These are phyloP conservation scores for Vigna mungo DNA, from an alignment of 306 rosid genomes.

Conservation along the genomic window DNA sequence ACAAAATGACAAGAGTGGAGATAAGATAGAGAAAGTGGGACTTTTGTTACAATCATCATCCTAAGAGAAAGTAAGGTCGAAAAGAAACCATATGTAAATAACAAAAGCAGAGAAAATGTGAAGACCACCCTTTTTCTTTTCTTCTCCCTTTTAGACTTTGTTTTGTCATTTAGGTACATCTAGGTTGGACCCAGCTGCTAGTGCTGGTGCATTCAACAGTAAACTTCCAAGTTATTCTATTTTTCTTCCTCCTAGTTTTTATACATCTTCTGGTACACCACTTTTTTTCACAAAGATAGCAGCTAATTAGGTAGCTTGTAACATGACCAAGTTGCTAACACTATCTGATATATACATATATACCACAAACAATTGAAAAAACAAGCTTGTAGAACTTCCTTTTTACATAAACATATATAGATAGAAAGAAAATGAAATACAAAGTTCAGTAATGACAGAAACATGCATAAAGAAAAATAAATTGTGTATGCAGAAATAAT, in stretches of 20 bases:
- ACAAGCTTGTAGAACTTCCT: neutral
- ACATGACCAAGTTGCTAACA: conserved; percentile 36
- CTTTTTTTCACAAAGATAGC: conserved; percentile 41
- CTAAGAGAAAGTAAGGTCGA: conserved; percentile 51
- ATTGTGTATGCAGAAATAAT: neutral
- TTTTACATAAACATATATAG: neutral
- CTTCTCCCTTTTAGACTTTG: conserved; percentile 49
- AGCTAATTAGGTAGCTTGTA: conserved; percentile 41
- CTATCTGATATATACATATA: conserved; percentile 19
- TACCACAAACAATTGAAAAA: conserved; percentile 19
- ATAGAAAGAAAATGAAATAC: neutral
- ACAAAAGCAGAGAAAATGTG: conserved; percentile 63
- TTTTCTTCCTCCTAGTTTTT: conserved; percentile 26
- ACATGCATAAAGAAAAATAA: neutral
- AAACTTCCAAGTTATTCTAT: conserved; percentile 39
- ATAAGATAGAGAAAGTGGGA: conserved; percentile 53
- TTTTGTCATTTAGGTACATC: conserved; percentile 56
- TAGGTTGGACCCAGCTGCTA: conserved; percentile 53
- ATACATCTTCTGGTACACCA: conserved; percentile 45
- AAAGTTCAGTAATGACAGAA: neutral
- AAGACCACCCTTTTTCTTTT: conserved; percentile 50
- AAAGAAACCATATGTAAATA: conserved; percentile 47
- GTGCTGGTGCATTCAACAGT: conserved; percentile 55
- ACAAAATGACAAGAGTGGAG: conserved; percentile 50
- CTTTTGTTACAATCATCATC: conserved; percentile 49